These are phyloP conservation scores for Russula sp. DNA, from an alignment of 768 basidiomycete species.

Conservation along the genomic window DNA sequence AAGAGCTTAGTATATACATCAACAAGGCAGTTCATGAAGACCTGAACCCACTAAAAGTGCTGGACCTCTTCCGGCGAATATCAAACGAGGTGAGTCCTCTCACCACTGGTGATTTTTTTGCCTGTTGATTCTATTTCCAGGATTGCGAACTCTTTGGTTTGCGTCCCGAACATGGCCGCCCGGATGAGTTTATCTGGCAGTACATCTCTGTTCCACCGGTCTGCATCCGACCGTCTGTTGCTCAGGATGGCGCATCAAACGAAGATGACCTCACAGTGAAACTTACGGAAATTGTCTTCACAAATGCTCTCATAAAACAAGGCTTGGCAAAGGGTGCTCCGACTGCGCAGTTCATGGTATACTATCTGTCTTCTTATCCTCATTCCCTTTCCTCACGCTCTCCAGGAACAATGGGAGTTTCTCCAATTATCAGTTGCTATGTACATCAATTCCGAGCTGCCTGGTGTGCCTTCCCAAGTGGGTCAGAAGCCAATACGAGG, in stretches of 20 bases:
- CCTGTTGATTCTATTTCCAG: constrained; percentile 32
- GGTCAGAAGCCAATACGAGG: constrained; percentile 95
- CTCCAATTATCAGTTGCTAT: constrained; percentile 91
- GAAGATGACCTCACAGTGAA: constrained; percentile 98
- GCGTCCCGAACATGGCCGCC: constrained; percentile 80
- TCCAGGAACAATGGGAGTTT: constrained; percentile 98
- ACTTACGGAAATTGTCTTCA: constrained; percentile 92
- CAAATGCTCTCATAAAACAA: constrained; percentile 87
- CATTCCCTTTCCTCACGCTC: not conserved
- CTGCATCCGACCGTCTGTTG: constrained; percentile 94
- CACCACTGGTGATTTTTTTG: not conserved
- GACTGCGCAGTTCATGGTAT: constrained; percentile 83
- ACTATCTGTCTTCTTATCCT: constrained; percentile 7
- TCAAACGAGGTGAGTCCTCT: constrained; percentile 69
- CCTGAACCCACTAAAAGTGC: constrained; percentile 86
- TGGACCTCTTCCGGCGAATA: constrained; percentile 88
- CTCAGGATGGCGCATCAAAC: constrained; percentile 96
- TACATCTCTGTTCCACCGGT: constrained; percentile 98
- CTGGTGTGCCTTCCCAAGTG: constrained; percentile 81
- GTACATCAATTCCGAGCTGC: constrained; percentile 97
- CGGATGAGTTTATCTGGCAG: constrained; percentile 98
- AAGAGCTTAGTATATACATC: constrained; percentile 76
- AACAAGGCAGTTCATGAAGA: constrained; percentile 89
- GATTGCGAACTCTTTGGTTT: constrained; percentile 94
- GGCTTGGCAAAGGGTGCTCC: constrained; percentile 83